A percentile compares a stretch with the other conserved stretches of the same genome.
These are phyloP conservation scores for Diutina sp. DNA, from an alignment of 1,139 yeast species.

Conservation along the genomic window DNA sequence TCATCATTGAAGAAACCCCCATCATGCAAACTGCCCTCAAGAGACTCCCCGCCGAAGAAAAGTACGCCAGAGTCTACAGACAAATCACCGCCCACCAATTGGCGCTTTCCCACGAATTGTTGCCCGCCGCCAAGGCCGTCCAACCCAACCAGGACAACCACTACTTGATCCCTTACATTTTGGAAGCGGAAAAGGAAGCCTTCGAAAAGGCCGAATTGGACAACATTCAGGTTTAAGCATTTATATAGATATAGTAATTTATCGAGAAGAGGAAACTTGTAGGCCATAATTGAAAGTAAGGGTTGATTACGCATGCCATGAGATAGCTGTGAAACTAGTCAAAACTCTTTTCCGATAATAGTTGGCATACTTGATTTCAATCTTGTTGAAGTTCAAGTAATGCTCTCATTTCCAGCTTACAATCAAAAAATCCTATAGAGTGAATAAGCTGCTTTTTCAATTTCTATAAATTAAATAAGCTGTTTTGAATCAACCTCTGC, in stretches of 20 bases:
- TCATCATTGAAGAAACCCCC: constrained; percentile 79
- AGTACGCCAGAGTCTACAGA: constrained; percentile 88
- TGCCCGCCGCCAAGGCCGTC: constrained; percentile 71
- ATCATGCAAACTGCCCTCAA: constrained; percentile 74
- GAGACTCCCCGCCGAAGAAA: constrained; percentile 75
- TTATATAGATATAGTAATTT: neutral
- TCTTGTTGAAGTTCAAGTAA: too few relatives aligned
- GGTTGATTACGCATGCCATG: too few relatives aligned
- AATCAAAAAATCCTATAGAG: too few relatives aligned
- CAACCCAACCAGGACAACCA: constrained; percentile 76
- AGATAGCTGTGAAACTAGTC: too few relatives aligned
- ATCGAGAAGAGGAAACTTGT: neutral
- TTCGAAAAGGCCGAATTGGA: constrained; percentile 82
- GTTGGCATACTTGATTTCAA: too few relatives aligned
- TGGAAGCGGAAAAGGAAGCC: constrained; percentile 91
- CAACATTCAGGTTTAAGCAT: constrained; percentile 35
- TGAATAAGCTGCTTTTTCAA: too few relatives aligned
- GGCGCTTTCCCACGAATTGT: constrained; percentile 69
- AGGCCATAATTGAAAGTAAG: too few relatives aligned
- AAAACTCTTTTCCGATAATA: too few relatives aligned
- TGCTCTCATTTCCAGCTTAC: too few relatives aligned
- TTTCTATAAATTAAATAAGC: too few relatives aligned
- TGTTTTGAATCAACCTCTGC: too few relatives aligned
- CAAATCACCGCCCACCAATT: constrained; percentile 85
- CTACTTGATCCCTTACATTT: constrained; percentile 76